Conservation (phyloP, 345 rosid genomes). For the Salix viminalis region DNA sequence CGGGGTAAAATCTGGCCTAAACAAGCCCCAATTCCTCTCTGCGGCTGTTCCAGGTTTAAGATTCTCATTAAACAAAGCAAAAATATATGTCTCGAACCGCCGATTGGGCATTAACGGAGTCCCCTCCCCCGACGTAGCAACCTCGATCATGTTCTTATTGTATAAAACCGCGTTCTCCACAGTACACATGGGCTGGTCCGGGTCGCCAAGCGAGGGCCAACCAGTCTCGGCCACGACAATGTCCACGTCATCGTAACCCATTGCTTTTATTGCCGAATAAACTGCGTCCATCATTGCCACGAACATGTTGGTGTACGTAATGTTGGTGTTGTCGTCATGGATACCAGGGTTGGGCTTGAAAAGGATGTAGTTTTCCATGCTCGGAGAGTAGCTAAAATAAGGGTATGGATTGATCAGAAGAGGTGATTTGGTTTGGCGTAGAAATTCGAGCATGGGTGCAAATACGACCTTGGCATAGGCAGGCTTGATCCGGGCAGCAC, state of each 20-base stretch:
- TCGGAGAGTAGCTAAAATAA: conserved; percentile 47
- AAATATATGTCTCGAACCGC: conserved; percentile 62
- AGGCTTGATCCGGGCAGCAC: conserved; percentile 47
- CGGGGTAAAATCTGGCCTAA: conserved; percentile 62
- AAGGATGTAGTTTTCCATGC: conserved; percentile 38
- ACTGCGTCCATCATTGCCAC: conserved; percentile 63
- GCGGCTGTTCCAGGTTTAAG: conserved; percentile 57
- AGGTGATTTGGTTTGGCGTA: conserved; percentile 63
- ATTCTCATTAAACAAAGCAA: conserved; percentile 78
- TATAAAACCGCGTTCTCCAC: conserved; percentile 52
- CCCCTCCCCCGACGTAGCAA: conserved; percentile 41
- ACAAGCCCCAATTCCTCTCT: conserved; percentile 77
- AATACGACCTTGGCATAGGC: conserved; percentile 43
- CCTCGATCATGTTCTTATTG: conserved; percentile 47
- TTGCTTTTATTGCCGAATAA: conserved; percentile 56
- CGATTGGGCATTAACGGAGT: conserved; percentile 82
- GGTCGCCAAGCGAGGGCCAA: conserved; percentile 74
- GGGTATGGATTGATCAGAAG: conserved; percentile 83
- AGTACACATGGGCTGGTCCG: conserved; percentile 38
- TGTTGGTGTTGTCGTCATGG: conserved; percentile 43
- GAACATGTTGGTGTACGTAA: conserved; percentile 60
- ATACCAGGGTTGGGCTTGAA: conserved; percentile 50
- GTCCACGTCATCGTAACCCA: conserved; percentile 59
- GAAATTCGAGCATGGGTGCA: conserved; percentile 62
- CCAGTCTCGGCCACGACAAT: conserved; percentile 76